Base-by-base conservation (phyloP, 75 land plant species). In the Gnetum montanum region DNA sequence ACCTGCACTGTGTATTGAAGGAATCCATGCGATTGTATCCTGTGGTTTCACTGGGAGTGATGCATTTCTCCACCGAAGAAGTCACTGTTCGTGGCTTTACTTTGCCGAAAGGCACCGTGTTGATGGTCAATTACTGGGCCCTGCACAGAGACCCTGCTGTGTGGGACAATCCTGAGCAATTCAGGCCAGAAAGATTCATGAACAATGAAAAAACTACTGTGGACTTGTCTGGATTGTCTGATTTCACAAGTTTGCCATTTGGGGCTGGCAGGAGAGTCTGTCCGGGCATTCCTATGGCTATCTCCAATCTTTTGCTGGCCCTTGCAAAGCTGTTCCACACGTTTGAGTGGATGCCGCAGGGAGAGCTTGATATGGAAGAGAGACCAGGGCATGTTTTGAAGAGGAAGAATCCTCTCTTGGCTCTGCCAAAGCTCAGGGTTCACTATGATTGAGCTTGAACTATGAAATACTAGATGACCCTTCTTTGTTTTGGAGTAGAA, bases 1-100 rank as follows among this genome's bases (percentile, higher is more conserved):
- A 49, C 53, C n/a, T 49, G 4, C 53, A 49, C 4, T 49, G 53
- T 25, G 53, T 49, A 31, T 7, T 49, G 4, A 49, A 49, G 27
- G 53, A 49, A 31, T 15, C 31, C 0, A 6, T 49, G 2, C 12
- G 31, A 49, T 49, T 49, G 2, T 27, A 49, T 7, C 53, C 53
- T 6, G 31, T 2, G 6, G 19, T 6, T 1, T 31, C 31, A 3
- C 25, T 49, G 2, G n/a, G 16, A 4, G 7, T 49, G 1, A 16
- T 31, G 19, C 53, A 49, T 49, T 16, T 26, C 13, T 49, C 31
- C n/a, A 25, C 6, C 2, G 8, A 49, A 25, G 53, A 12, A 26
- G 11, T 12, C 4, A 27, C 15, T 10, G 31, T 49, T 6, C 18
- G n/a, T 26, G 52, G 52, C 7, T 49, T 26, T 19, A 26, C n/a